A percentile compares a stretch with the other conserved stretches of the same genome.
phyloP scores from a whole-genome alignment of 1,139 yeast genomes.

The Saccharomycopsis crataegensis region DNA sequence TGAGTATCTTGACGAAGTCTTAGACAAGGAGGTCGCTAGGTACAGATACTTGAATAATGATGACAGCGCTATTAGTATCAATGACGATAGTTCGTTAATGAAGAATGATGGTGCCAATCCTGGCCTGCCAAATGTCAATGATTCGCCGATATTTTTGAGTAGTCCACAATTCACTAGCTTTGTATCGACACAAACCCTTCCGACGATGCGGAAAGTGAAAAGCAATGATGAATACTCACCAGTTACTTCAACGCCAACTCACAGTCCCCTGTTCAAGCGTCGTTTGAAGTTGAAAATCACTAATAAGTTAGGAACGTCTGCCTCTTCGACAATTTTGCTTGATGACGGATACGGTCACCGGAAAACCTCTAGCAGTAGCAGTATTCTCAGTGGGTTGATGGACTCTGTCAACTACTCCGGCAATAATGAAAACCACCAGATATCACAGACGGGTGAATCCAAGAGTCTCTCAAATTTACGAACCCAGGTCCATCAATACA shows the following conservation, averaged over 20 bases:
- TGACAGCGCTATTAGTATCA: background rate
- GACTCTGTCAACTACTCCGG: too few relatives aligned
- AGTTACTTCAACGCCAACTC: background rate
- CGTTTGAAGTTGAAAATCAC: conserved; percentile 6
- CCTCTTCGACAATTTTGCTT: conserved; percentile 7
- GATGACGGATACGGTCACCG: conserved; percentile 5
- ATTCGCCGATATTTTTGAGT: background rate
- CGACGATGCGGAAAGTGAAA: background rate
- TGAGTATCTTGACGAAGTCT: conserved; percentile 20
- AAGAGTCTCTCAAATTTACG: too few relatives aligned
- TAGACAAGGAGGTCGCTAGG: conserved; percentile 4
- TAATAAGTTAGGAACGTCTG: conserved; percentile 5
- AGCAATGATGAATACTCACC: background rate
- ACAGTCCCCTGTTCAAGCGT: conserved; percentile 4
- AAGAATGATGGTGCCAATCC: background rate
- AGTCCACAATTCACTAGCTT: conserved; percentile 10
- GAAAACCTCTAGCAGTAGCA: conserved; percentile 6
- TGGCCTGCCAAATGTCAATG: background rate
- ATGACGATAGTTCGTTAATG: background rate
- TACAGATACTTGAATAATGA: background rate
- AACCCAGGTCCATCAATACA: too few relatives aligned
- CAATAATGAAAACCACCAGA: too few relatives aligned
- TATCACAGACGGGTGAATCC: too few relatives aligned
- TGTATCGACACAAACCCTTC: background rate
- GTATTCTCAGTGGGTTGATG: background rate